Evolutionary conservation across 768 basidiomycete species (phyloP).

Genomic region (Hygrocybe punicea): DNA sequence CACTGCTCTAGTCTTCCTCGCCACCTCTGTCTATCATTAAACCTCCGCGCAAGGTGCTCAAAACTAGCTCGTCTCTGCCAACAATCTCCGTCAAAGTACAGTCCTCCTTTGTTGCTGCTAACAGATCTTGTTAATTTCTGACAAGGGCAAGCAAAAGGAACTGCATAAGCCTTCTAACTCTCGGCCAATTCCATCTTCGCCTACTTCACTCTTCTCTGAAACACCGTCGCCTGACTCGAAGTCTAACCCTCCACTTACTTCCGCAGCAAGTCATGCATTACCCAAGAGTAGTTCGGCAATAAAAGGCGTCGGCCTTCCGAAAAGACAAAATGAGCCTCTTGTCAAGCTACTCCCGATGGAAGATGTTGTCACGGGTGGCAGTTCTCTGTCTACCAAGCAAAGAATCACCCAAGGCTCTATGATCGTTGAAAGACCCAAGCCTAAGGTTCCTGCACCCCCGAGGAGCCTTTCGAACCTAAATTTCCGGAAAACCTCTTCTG

Average conservation of each 20-base stretch:
- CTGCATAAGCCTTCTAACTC: too few species aligned
- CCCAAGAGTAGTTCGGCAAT: constrained; percentile 10
- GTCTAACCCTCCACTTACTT: background rate
- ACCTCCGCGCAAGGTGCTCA: constrained; percentile 4
- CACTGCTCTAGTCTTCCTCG: background rate
- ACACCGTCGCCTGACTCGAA: background rate
- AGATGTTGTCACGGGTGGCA: constrained; percentile 20
- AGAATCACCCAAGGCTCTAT: constrained; percentile 43
- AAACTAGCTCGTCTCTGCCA: background rate
- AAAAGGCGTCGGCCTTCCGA: constrained; percentile 14
- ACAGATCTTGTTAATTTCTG: too few species aligned
- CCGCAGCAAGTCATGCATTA: constrained; percentile 12
- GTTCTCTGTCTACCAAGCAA: constrained; percentile 50
- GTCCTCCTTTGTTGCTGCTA: background rate
- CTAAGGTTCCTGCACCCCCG: constrained; percentile 10
- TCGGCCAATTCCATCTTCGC: background rate
- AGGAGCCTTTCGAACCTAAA: constrained; percentile 29
- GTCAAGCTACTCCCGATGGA: constrained; percentile 17
- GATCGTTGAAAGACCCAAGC: constrained; percentile 36
- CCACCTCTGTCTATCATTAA: background rate
- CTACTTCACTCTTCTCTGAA: constrained; percentile 7
- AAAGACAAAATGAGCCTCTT: constrained; percentile 18
- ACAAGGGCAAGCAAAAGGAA: constrained; percentile 12
- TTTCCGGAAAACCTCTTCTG: constrained; percentile 42
- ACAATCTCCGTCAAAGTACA: background rate